Percentiles rank a stretch among this genome's conserved stretches.
phyloP scores from a whole-genome alignment of 2,329 filamentous ascomycete genomes.

The Cladobotryum protrusum region DNA sequence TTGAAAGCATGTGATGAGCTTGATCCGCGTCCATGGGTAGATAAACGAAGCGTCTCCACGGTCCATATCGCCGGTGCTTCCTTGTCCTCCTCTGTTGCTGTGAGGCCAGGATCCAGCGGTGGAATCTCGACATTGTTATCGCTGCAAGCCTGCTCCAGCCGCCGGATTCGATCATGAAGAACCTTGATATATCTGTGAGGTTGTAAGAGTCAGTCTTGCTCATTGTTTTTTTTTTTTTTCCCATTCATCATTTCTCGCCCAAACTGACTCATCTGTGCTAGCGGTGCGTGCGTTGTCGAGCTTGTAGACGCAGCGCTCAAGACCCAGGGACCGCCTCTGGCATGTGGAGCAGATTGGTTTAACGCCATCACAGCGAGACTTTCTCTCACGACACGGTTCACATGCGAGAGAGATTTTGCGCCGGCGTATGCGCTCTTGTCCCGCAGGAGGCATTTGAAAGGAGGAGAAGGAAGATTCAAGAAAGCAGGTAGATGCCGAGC shows the following conservation, averaged over 20 bases:
- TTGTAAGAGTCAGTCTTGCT: too few relatives aligned
- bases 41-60: slow-evolving; percentile 5
- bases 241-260: slow-evolving; percentile 2
- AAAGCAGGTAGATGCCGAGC: too few relatives aligned
- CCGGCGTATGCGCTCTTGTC: slow-evolving; percentile 5
- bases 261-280: slow-evolving; percentile 28
- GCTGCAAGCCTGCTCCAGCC: slow-evolving; percentile 19
- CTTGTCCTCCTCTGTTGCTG: background rate
- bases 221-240: background rate
- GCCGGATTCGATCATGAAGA: slow-evolving; percentile 22
- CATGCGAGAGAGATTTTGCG: slow-evolving; percentile 20
- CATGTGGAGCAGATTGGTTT: slow-evolving; percentile 41
- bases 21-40: background rate
- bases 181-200: slow-evolving; percentile 13
- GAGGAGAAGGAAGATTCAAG: too few relatives aligned
- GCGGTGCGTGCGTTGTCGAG: slow-evolving; percentile 29
- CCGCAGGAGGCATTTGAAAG: background rate
- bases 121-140: slow-evolving; percentile 5
- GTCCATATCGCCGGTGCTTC: background rate
- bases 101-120: background rate
- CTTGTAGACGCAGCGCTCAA: slow-evolving; percentile 33
- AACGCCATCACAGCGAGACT: slow-evolving; percentile 35
- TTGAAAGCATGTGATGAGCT: too few relatives aligned
- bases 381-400: slow-evolving; percentile 35
- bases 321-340: slow-evolving; percentile 24